A percentile compares a stretch with the other conserved stretches of the same genome.
Evolutionary conservation across 2,329 filamentous ascomycete genomes (phyloP).

Genomic region (Colletotrichum lentis): DNA sequence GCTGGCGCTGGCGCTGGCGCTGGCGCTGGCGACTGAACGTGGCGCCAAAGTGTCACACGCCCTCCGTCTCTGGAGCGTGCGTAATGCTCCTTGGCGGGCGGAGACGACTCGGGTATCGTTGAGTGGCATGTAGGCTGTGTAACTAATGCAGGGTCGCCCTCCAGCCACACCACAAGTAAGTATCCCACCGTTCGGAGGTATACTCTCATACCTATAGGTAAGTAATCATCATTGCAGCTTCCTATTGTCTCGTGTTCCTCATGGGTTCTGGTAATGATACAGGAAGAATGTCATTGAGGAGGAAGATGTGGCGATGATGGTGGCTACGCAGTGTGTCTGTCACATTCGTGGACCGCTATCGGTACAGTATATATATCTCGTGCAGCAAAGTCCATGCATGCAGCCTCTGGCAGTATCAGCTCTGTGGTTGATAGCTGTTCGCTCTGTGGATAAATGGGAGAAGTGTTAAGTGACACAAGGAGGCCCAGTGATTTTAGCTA

Average conservation of each 20-base stretch:
- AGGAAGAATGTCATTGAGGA: no score
- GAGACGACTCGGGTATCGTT: conserved; percentile 6
- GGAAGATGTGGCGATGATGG: no score
- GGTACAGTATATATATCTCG: no score
- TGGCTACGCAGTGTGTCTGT: no score
- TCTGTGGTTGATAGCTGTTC: neutral
- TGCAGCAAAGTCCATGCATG: neutral
- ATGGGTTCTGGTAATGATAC: no score
- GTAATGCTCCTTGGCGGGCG: conserved; percentile 36
- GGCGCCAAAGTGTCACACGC: conserved; percentile 22
- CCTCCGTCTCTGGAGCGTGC: conserved; percentile 16
- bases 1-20: no score
- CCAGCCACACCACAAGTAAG: neutral
- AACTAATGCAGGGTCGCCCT: neutral
- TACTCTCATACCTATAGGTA: no score
- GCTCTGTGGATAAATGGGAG: neutral
- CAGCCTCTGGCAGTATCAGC: neutral
- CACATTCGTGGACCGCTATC: no score
- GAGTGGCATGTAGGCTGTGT: neutral
- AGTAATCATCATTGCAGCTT: no score
- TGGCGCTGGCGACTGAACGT: conserved; percentile 1
- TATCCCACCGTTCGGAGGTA: neutral
- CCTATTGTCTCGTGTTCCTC: no score
- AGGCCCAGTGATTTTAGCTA: conserved; percentile 6
- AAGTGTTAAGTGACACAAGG: neutral